phyloP scores from a whole-genome alignment of 352 stramenopile genomes.

The Phytophthora macrochlamydospora region DNA sequence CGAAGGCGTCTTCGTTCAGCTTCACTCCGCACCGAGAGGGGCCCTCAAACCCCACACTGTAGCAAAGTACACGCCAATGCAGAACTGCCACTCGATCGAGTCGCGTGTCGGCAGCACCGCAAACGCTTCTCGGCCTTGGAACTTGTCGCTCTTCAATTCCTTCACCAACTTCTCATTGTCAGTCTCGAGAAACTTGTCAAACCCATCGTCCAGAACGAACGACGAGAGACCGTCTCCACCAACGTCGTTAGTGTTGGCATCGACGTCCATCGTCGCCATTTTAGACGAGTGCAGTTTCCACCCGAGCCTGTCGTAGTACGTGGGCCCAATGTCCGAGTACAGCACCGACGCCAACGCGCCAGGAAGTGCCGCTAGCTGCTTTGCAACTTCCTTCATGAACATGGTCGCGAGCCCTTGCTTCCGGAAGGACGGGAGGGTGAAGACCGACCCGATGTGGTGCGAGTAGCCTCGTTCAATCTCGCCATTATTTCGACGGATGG shows the following conservation, averaged over 20 bases:
- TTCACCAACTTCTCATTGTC: slow-evolving; percentile 45
- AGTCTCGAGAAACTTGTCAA: slow-evolving; percentile 43
- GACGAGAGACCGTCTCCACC: slow-evolving; percentile 8
- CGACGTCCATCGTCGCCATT: slow-evolving; percentile 43
- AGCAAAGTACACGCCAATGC: slow-evolving; percentile 59
- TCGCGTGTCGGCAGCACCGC: slow-evolving; percentile 49
- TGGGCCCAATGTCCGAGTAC: slow-evolving; percentile 72
- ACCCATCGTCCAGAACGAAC: slow-evolving; percentile 39
- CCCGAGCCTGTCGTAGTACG: slow-evolving; percentile 65
- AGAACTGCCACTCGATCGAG: slow-evolving; percentile 74
- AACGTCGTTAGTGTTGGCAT: slow-evolving; percentile 1
- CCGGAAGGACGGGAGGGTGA: slow-evolving; percentile 56
- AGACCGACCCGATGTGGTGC: slow-evolving; percentile 70
- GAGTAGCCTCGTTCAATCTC: slow-evolving; percentile 52
- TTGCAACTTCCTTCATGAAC: slow-evolving; percentile 48
- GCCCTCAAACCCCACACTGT: slow-evolving; percentile 27
- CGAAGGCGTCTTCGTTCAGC: slow-evolving; percentile 47
- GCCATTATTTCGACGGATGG: slow-evolving; percentile 34
- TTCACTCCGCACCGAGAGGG: slow-evolving; percentile 43
- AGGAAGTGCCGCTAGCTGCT: slow-evolving; percentile 33
- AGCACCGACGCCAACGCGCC: slow-evolving; percentile 49
- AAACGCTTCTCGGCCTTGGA: slow-evolving; percentile 46
- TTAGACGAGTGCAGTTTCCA: slow-evolving; percentile 59
- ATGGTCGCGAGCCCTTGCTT: slow-evolving; percentile 52
- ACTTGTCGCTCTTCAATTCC: slow-evolving; percentile 34